Evolutionary conservation across 345 rosid genomes (phyloP), one percentile per base, ranked within the genome.

Genomic region (Eucalyptus polyanthemos): DNA sequence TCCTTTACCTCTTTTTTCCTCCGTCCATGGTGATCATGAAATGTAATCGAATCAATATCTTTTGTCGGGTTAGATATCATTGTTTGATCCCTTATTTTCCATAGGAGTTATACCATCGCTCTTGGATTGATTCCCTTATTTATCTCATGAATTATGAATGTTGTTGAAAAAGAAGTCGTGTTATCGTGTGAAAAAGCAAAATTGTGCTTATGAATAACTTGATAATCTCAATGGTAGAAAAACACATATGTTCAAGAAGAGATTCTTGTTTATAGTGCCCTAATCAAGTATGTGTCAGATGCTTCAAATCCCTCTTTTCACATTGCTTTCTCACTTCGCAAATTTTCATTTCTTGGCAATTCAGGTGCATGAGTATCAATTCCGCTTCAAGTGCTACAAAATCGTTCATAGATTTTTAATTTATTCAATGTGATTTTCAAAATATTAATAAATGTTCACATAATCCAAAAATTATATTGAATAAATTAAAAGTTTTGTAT

Each of bases 361-460:
- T 62, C 4, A 62, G 4, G 69, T 13, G 31, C 34, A 13, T 0
- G 16, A 13, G 15, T 4, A 27, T 34, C 1, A 8, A 53, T 53
- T 53, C 21, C 1, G 11, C 58, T 53, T 53, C 58, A 53, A 53
- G 2, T 21, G 58, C 58, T 53, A 53, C 0, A 53, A 53, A 53
- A 53, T 22, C 4, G 0, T 76, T 0, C 1, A 5, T 6, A 4
- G 1, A 21, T 0, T 76, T 76, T 76, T 21, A 76, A 76, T 76
- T 5, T 11, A 11, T 19, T 17, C 0, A 37, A 72, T 37, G 1
- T 19, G 14, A 12, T 5, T 9, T 6, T 3, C 2, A 1, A 21
- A 21, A 1, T 40, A 11, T 37, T 11, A 5, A 2, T 22, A 21
- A 21, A 76, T 76, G 5, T 76, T 69, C 44, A 16, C 58, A 69